Conservation (phyloP, 148 eudicot genomes). For the Rhododendron griersonianum region DNA sequence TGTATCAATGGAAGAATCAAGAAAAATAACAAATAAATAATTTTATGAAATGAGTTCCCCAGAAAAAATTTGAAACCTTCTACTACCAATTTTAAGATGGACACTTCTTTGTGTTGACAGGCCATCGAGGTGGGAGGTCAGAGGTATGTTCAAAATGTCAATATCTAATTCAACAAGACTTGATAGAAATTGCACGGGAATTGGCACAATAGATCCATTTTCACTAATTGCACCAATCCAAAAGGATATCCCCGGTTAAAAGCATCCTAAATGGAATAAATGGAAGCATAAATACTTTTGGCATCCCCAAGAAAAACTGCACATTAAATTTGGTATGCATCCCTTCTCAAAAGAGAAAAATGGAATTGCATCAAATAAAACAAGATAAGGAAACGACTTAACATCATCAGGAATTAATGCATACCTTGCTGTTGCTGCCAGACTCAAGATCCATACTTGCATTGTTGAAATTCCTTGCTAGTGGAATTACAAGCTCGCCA, state of each 20-base stretch:
- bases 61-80: not conserved
- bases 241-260: not conserved
- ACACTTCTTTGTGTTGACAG: not conserved
- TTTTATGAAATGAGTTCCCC: not conserved
- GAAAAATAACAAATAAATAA: not conserved
- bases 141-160: not conserved
- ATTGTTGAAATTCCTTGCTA: constrained; percentile 78
- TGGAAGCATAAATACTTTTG: not conserved
- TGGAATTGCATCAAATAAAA: not conserved
- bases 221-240: not conserved
- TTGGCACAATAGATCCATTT: not conserved
- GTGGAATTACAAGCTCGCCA: constrained; percentile 88
- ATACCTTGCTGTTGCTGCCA: constrained; percentile 48
- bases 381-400: not conserved
- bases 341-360: not conserved
- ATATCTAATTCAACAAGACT: not conserved
- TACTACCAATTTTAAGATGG: not conserved
- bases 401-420: constrained; percentile 1
- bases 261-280: not conserved
- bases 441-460: constrained; percentile 63
- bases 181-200: not conserved
- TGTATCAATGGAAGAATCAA: not conserved
- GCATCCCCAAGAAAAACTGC: not conserved
- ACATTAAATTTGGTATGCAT: not conserved
- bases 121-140: not conserved